Base-by-base conservation (phyloP, 2,329 filamentous ascomycete species). In the Fusarium devonianum region DNA sequence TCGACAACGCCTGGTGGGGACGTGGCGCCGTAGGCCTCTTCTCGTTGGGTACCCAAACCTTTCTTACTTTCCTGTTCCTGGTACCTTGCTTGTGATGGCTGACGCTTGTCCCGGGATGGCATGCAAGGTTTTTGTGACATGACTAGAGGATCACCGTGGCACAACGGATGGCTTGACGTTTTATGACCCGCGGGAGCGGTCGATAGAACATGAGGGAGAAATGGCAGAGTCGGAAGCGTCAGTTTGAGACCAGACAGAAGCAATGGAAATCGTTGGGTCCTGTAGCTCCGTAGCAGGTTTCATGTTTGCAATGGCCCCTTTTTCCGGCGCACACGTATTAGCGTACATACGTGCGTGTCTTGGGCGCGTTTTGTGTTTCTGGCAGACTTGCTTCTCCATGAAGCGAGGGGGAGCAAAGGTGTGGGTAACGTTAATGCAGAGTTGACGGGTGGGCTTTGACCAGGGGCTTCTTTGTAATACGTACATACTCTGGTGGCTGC, bases 261-360 rank as follows among this genome's bases (percentile, higher is more conserved):
- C 39, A 3, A 25, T 11, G 23, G 9, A n/a, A n/a, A n/a, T n/a
- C n/a, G n/a, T n/a, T n/a, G n/a, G n/a, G n/a, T n/a, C n/a, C n/a
- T n/a, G n/a, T n/a, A n/a, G n/a, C 26, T 47, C 43, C 29, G n/a
- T n/a, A 17, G 21, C 32, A 28, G 35, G 57, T 58, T 62, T 62
- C 58, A 45, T 33, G 60, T 62, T 63, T 63, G 49, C 57, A 35
- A 3, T 21, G 14, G 13, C 4, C 49, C 46, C 49, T 54, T 43
- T 48, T 48, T 41, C 43, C 12, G 10, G 23, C 28, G 26, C 12
- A 11, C 14, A 9, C 13, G 38, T 21, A 13, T 42, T n/a, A n/a
- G 39, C 29, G 29, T 34, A n/a, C n/a, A n/a, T n/a, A n/a, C n/a
- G 39, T 32, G 38, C 18, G 11, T 42, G 29, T 42, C 39, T 33